Percentiles rank a stretch among this genome's conserved stretches.
Conservation (phyloP, 2,329 filamentous ascomycete species). For the Ophiostoma fasciatum region DNA sequence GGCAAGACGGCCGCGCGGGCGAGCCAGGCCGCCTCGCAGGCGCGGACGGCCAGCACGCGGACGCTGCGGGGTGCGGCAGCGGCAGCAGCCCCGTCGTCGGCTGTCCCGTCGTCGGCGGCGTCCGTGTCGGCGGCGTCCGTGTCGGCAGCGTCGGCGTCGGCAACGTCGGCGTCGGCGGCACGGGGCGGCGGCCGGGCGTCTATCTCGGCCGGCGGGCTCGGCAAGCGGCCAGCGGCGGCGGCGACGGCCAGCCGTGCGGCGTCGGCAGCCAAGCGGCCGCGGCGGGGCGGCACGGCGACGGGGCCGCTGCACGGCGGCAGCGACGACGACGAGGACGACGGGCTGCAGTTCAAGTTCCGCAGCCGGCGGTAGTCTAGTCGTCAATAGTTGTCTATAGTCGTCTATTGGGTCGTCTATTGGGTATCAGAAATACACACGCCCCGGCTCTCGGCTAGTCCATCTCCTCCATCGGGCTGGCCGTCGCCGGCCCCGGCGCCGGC, state of each 20-base stretch:
- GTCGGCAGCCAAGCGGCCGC: constrained; percentile 5
- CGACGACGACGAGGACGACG: constrained; percentile 34
- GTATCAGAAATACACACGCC: background rate
- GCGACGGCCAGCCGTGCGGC: constrained; percentile 4
- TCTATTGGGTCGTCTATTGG: too few relatives aligned
- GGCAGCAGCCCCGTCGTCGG: constrained; percentile 2
- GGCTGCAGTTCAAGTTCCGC: constrained; percentile 40
- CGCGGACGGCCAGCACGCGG: constrained; percentile 11
- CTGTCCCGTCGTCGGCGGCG: constrained; percentile 18
- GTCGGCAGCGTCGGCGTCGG: constrained; percentile 4
- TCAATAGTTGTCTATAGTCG: too few relatives aligned
- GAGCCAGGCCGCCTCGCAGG: constrained; percentile 9
- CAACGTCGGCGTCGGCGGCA: constrained; percentile 18
- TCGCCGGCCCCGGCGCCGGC: too few relatives aligned
- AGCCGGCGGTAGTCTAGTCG: constrained; percentile 32
- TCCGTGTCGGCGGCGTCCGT: background rate
- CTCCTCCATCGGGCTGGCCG: constrained; percentile 35
- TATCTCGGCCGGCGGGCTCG: too few relatives aligned
- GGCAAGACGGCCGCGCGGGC: constrained; percentile 17
- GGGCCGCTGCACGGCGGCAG: constrained; percentile 11
- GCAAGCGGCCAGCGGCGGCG: constrained; percentile 14
- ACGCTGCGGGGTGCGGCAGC: background rate
- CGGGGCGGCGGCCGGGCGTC: constrained; percentile 21
- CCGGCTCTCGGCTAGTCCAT: constrained; percentile 36
- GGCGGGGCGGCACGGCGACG: background rate